Evolutionary conservation across 257 asterid species (phyloP), one percentile per base, ranked within the genome.

Genomic region (Ophiorrhiza pumila): DNA sequence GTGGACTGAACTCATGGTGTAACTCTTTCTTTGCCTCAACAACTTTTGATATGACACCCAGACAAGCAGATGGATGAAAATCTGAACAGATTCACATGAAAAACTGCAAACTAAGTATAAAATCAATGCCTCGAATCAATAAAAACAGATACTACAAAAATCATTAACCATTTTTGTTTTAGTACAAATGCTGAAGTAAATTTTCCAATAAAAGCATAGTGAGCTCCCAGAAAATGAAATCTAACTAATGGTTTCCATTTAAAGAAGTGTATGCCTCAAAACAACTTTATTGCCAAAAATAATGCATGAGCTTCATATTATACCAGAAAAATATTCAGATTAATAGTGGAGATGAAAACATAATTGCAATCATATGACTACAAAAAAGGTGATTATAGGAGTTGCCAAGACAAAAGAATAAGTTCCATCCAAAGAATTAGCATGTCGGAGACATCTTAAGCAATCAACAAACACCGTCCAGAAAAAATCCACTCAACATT

Each of bases 31-130:
- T 85, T 66, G 93, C 95, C 83, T 86, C 88, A 53, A 95, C 91
- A 78, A 95, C 96, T 83, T 90, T 95, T 35, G 99, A 85, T 81
- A 95, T 82, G 58, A 92, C 97, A 55, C 99, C 98, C 37, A 77
- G 83, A 83, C 91, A 90, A 65, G 87, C 91, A 72, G 99, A 92
- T 65, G 98, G 99, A 59, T 88, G 93, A 74, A 89, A 83, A 71
- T 88, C 99, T 94, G 78, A 65, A 47, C 67, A 81, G 79, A 58
- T 72, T 15, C 69, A 71, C 62, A 52, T 45, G 25, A 74, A 46
- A 55, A 37, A 39, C 63, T 49, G 74, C 57, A 65, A 76, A 49
- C 22, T 60, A 50, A 65, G 70, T 41, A 53, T 27, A 39, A 59
- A 35, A 63, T 6, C 34, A 32, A 22, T 62, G 68, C 68, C 68